These are phyloP conservation scores for Backusella circina DNA, from an alignment of 192 early-diverging fungal genomes.

Conservation along the genomic window DNA sequence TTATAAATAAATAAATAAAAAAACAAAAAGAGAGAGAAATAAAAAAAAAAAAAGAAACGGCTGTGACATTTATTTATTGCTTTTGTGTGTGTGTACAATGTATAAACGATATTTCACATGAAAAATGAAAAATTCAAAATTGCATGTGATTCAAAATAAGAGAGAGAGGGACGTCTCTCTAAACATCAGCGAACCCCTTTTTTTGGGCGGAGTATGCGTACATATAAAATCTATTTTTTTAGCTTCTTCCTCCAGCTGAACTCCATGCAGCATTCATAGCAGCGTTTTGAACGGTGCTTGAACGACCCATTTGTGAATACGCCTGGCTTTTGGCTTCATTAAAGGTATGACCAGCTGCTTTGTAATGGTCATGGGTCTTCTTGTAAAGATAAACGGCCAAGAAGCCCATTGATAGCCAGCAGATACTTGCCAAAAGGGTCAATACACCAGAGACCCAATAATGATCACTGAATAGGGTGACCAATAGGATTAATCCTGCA, in stretches of 20 bases:
- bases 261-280: conserved; percentile 18
- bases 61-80: conserved; percentile 3
- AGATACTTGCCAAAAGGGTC: conserved; percentile 47
- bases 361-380: conserved; percentile 63
- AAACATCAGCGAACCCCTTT: not conserved
- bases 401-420: conserved; percentile 44
- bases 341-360: conserved; percentile 66
- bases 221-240: not conserved
- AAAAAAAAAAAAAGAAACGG: not conserved
- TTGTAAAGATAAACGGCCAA: conserved; percentile 39
- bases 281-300: conserved; percentile 11
- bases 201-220: conserved; percentile 1
- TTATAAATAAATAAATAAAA: not conserved
- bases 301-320: conserved; percentile 26
- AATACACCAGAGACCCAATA: conserved; percentile 64
- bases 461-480: conserved; percentile 65
- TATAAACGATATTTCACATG: not conserved
- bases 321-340: conserved; percentile 59
- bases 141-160: conserved; percentile 2
- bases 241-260: conserved; percentile 4
- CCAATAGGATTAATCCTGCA: conserved; percentile 76
- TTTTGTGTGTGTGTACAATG: not conserved
- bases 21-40: not conserved
- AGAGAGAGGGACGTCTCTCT: too few relatives aligned
- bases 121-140: not conserved